Conservation (phyloP, 169 alveolate species). For the Babesia bigemina region DNA sequence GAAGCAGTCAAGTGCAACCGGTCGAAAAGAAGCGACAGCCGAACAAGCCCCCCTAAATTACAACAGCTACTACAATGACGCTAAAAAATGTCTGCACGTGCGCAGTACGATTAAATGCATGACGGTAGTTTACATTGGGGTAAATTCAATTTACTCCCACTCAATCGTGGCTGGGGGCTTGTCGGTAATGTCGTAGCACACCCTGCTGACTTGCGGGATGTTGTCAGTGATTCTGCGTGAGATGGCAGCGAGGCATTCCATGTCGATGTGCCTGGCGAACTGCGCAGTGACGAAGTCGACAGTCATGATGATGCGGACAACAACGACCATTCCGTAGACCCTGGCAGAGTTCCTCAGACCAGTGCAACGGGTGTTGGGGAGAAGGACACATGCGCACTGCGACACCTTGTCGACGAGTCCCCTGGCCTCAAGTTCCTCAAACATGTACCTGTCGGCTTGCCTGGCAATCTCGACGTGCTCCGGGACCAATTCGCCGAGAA, state of each 20-base stretch:
- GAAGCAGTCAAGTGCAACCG: too few species aligned
- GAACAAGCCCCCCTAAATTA: too few species aligned
- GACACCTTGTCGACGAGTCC: slow-evolving; percentile 66
- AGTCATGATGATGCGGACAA: slow-evolving; percentile 72
- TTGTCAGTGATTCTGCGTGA: slow-evolving; percentile 71
- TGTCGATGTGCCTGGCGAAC: slow-evolving; percentile 66
- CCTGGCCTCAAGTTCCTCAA: slow-evolving; percentile 66
- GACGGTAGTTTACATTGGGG: too few species aligned
- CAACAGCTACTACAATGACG: too few species aligned
- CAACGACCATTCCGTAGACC: slow-evolving; percentile 72
- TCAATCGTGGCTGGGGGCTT: slow-evolving; percentile 81
- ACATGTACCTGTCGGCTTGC: slow-evolving; percentile 72
- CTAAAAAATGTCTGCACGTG: too few species aligned
- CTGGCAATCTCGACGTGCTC: slow-evolving; percentile 75
- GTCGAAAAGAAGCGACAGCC: too few species aligned
- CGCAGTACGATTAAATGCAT: too few species aligned
- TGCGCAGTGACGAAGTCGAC: slow-evolving; percentile 75
- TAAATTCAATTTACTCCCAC: slow-evolving; percentile 47
- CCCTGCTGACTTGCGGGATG: slow-evolving; percentile 73
- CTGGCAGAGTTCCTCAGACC: slow-evolving; percentile 73
- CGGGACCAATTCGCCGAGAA: slow-evolving; percentile 71
- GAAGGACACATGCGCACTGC: slow-evolving; percentile 71
- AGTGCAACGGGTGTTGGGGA: slow-evolving; percentile 68
- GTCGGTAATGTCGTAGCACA: slow-evolving; percentile 75
- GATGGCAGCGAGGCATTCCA: slow-evolving; percentile 71